Percentiles rank a stretch among this genome's conserved stretches.
phyloP scores from a whole-genome alignment of 2,329 filamentous ascomycete genomes.

The Aureobasidium musti region DNA sequence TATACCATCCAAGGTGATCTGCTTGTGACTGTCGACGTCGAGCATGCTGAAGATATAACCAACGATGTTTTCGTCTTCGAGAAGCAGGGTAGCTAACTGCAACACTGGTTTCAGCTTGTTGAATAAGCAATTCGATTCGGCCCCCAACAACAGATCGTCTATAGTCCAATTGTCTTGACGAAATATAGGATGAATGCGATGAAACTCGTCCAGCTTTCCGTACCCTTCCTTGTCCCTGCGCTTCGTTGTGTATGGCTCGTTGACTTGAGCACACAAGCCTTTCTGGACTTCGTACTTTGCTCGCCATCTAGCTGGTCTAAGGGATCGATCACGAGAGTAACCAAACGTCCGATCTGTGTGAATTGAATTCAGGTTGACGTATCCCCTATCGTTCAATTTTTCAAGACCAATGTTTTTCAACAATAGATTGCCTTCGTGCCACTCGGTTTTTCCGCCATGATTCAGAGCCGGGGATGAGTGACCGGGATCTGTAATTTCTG shows the following conservation, averaged over 20 bases:
- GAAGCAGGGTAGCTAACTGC: conserved; percentile 7
- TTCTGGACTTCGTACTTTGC: neutral
- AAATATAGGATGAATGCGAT: conserved; percentile 15
- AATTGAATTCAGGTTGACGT: neutral
- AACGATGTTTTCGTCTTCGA: neutral
- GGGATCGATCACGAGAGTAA: neutral
- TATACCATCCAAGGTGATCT: neutral
- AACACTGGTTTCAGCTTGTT: neutral
- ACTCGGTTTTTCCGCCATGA: neutral
- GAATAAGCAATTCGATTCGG: neutral
- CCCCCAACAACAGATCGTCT: neutral
- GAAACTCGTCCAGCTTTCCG: neutral
- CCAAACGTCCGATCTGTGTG: neutral
- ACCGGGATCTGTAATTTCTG: no score
- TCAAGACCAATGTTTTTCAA: neutral
- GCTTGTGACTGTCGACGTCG: neutral
- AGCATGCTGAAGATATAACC: conserved; percentile 6
- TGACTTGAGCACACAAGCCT: neutral
- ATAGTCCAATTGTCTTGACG: neutral
- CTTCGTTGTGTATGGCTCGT: neutral
- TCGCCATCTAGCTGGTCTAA: conserved; percentile 5
- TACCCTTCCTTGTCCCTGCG: neutral
- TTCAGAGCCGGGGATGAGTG: no score
- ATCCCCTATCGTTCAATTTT: neutral
- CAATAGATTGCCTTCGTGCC: neutral